phyloP scores from a whole-genome alignment of 208 protist species.

The Acanthamoeba divionensis region DNA sequence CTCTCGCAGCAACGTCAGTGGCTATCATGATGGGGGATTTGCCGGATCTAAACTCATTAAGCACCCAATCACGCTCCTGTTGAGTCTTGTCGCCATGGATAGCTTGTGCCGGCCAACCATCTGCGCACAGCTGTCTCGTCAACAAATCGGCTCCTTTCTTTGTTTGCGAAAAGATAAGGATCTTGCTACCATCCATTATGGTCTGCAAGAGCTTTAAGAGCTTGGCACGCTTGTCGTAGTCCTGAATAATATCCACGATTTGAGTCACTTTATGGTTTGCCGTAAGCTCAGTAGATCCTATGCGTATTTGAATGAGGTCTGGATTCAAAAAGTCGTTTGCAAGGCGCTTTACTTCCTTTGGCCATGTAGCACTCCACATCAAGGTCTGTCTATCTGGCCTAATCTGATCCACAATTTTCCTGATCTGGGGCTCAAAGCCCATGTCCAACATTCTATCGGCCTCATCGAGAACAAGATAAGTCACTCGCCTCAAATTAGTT shows the following conservation, averaged over 20 bases:
- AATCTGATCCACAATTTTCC: slow-evolving; percentile 92
- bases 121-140: slow-evolving; percentile 88
- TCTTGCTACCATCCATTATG: background rate
- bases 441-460: slow-evolving; percentile 98
- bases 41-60: slow-evolving; percentile 76
- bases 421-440: slow-evolving; percentile 96
- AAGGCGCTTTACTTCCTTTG: slow-evolving; percentile 95
- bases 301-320: too few relatives aligned
- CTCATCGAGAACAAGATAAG: slow-evolving; percentile 97
- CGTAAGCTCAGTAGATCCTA: slow-evolving; percentile 92
- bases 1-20: slow-evolving; percentile 91
- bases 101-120: slow-evolving; percentile 87
- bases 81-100: slow-evolving; percentile 94
- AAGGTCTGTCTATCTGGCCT: slow-evolving; percentile 95
- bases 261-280: background rate
- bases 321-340: slow-evolving; percentile 95
- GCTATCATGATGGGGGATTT: slow-evolving; percentile 85
- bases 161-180: slow-evolving; percentile 96
- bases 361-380: slow-evolving; percentile 99
- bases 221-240: slow-evolving; percentile 75
- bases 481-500: slow-evolving; percentile 87
- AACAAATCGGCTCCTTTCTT: slow-evolving; percentile 95
- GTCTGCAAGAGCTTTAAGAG: slow-evolving; percentile 73
- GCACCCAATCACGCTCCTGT: slow-evolving; percentile 83
- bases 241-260: slow-evolving; percentile 87